Evolutionary conservation across 2,329 filamentous ascomycete species (phyloP), one percentile per base, ranked within the genome.

Genomic region (Colletotrichum cereale): DNA sequence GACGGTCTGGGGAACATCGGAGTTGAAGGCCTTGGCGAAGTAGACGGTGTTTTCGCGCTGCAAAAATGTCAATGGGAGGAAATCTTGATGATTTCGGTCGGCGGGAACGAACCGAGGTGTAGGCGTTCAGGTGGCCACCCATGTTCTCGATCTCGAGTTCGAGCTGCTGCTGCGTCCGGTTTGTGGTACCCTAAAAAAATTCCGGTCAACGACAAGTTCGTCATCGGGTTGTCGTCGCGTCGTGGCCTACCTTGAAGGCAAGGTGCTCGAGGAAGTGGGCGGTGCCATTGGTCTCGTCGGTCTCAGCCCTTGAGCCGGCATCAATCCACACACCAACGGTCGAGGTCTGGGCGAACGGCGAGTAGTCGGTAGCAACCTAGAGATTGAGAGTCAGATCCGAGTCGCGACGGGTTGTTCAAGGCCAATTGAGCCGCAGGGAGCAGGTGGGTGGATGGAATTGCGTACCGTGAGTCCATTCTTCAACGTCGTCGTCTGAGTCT

Each of bases 71-170:
- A 73, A 64, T 60, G 40, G 40, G 16, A 31, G 60, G 48, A 40
- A 48, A 50, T 67, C 36, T 26, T 47, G 58, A 63, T 63, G 58
- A 16, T 62, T 62, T 55, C 65, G 69, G 65, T 64, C 60, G 69
- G 64, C 42, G 36, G 60, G 69, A 60, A 85, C 92, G 80, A 91
- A 98, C 95, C 88, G 96, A 98, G 79, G 96, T 99, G 89, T 99
- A 99, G 83, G 96, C 96, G 86, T 99, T 99, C 79, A 99, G 90
- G 87, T 99, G 96, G 76, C 94, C 96, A 83, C 96, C 96, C 94
- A 99, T 98, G 88, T 99, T 99, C 90, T 99, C 96, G 81, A 99
- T 98, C 88, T 99, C 96, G 76, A 99, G 92, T 88, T 99, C 96
- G 82, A 99, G 89, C 87, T 99, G 96, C 83, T 97, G 93, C 86